These are phyloP conservation scores for Colletotrichum destructivum DNA, from an alignment of 2,329 filamentous ascomycete genomes.

Conservation along the genomic window DNA sequence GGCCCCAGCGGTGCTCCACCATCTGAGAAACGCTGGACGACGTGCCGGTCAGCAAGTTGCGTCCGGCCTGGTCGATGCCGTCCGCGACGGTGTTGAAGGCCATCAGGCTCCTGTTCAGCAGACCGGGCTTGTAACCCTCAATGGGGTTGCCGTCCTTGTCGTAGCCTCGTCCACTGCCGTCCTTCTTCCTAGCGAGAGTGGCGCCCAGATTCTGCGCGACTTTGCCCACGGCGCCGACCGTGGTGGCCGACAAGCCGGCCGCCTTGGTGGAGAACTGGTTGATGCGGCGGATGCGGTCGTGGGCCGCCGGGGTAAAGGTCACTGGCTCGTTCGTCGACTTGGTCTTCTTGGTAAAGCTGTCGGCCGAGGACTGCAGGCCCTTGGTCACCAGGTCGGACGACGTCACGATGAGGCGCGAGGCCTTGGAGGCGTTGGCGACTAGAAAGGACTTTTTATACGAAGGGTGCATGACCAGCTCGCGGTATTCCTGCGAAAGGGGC, in stretches of 20 bases:
- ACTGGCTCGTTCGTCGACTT: constrained; percentile 85
- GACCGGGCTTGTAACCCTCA: constrained; percentile 84
- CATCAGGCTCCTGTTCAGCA: constrained; percentile 96
- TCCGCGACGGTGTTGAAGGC: constrained; percentile 96
- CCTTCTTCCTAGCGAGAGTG: constrained; percentile 71
- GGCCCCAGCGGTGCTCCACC: constrained; percentile 90
- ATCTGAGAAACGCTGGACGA: constrained; percentile 87
- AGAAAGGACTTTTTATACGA: constrained; percentile 91
- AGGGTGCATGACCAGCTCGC: constrained; percentile 85
- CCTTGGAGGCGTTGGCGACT: constrained; percentile 88
- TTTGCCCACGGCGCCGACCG: constrained; percentile 85
- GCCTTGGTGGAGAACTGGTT: constrained; percentile 88
- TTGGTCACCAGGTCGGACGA: constrained; percentile 85
- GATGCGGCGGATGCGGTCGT: constrained; percentile 88
- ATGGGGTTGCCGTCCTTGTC: constrained; percentile 79
- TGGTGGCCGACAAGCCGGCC: constrained; percentile 85
- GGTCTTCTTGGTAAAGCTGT: constrained; percentile 84
- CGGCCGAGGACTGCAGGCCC: constrained; percentile 82
- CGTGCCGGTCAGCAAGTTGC: constrained; percentile 81
- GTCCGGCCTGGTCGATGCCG: constrained; percentile 90
- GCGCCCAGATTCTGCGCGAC: constrained; percentile 94
- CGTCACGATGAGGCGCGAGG: constrained; percentile 93
- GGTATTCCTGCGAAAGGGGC: constrained; percentile 78
- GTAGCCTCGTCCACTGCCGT: constrained; percentile 70
- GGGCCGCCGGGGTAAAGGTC: constrained; percentile 88